Base-by-base conservation (phyloP, 2,329 filamentous ascomycete genomes). In the Scolecobasidium constrictum region DNA sequence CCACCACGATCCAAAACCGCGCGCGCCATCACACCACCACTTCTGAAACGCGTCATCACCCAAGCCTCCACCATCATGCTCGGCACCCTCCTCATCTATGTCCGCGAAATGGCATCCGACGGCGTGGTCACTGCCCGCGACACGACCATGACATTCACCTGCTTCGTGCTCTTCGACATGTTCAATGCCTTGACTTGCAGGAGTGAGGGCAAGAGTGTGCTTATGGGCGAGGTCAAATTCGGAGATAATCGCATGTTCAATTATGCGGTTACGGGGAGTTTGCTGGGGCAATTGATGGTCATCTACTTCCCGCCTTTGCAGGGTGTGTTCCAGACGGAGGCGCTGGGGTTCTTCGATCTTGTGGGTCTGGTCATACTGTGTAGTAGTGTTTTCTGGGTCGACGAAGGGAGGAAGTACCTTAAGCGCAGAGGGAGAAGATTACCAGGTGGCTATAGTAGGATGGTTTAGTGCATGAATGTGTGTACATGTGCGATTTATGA, bases 161-260 rank as follows among this genome's bases (percentile, higher is more conserved):
- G 88, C 64, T 98, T 98, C 58, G 92, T 98, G 36, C 76, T 98
- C 42, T 98, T 96, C 63, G 92, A 98, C 69, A 98, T 98, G 92
- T 95, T 96, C 71, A 96, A 98, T 62, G 92, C 92, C 2, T 71
- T 98, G 17, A 82, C 86, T 13, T 98, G 92, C 64, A 85, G 92
- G 38, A 93, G 84, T 5, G 88, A 94, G 58, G 79, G 76, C 48
- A 96, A 96, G 61, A 93, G 85, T 9, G 72, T 98, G 4, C 73
- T 98, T 3, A 74, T 82, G 19, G 90, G 92, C 33, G 88, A 98
- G 58, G 62, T 94, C 40, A 78, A 83, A 6, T 61, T 94, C 11
- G 83, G 92, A 45, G 78, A 81, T 6, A 98, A 98, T 59, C 82
- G 79, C 47, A 83, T 98, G 64, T 98, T 98, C 67, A 96, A 96